Evolutionary conservation across 495 filamentous ascomycete genomes (phyloP), one percentile per base, ranked within the genome.

Genomic region (Talaromyces stipitatus): DNA sequence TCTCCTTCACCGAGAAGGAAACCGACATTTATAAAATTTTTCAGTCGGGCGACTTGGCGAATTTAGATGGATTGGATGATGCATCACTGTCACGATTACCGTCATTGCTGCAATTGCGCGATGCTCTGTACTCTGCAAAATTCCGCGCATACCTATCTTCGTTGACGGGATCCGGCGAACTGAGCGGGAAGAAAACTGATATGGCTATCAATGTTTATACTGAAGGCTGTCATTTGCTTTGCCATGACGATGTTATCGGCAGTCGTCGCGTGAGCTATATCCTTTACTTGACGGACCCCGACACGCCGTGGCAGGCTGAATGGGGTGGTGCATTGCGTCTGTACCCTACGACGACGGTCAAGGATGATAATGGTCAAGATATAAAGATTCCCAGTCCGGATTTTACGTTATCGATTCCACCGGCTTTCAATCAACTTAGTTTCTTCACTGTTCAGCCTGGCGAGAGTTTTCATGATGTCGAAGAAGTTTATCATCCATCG

Each of bases 11-110:
- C 48, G 92, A 91, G 61, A 99, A 99, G 74, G 94, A 99, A 69
- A 99, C 94, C 57, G 95, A 99, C 71, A 97, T 99, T 72, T 99
- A 99, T 79, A 96, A 94, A 71, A 97, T 97, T 68, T 92, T 97
- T 78, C 94, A 97, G 73, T 97, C 92, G 27, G 94, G 94, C 55
- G 94, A 99, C 67, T 79, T 99, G 16, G 95, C 94, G 8, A 99
- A 99, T 68, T 85, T 99, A 43, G 91, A 96, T 71, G 94, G 94
- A 4, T 78, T 99, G 6, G 89, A 95, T 54, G 84, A 90, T 64
- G 81, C 86, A 0, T 88, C 91, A 28, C 77, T 96, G 45, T 82
- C 85, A 29, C 87, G 86, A 54, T 77, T 99, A 32, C 94, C 94
- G 0, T 91, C 89, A 9, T 77, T 99, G 2, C 81, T 96, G 54